Base-by-base conservation (phyloP, 768 basidiomycete species). In the Dentipellis sp. region DNA sequence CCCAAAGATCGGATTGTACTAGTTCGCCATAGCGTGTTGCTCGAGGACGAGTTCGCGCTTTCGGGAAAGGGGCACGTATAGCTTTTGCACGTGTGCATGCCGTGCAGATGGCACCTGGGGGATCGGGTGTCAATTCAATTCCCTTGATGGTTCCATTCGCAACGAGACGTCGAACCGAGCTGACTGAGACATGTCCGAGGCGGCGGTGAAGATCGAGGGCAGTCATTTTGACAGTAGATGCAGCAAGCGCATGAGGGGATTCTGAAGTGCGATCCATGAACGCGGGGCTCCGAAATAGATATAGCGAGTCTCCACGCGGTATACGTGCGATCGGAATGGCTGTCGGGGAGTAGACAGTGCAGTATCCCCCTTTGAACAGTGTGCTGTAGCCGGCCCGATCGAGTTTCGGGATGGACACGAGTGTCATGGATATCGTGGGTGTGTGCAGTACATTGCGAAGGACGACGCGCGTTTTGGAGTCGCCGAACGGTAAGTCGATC, bases 1-100 rank as follows among this genome's bases (percentile, higher is more conserved):
- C 72, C 71, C 72, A 75, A 1, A 76, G 56, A 58, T 76, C 69
- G 0, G 65, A 65, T 45, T 72, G 67, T 12, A 73, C 66, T 17
- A 66, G 63, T 0, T 69, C 68, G 1, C 71, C 58, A 59, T 71
- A 65, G 52, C 37, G 22, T 55, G 55, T 50, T 1, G 53, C 42
- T 9, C 45, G 42, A 8, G 36, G 37, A 9, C 40, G 14, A 11
- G 45, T 36, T 10, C 42, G 38, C 23, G 34, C 53, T 5, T 37
- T 54, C 5, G 42, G 53, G 38, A 40, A 54, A 4, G 53, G 45
- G 7, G 10, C 6, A 22, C 35, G 22, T 4, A 34, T 36, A 10
- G 19, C 12, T 22, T 54, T 54, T 2, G 53, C 22, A 10, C 39
- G 23, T n/a, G n/a, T 11, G 53, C 53, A 54, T 7, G 39, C 12